Evolutionary conservation across 2,329 filamentous ascomycete species (phyloP), one percentile per base, ranked within the genome.

Genomic region (Penicillium oxalicum): DNA sequence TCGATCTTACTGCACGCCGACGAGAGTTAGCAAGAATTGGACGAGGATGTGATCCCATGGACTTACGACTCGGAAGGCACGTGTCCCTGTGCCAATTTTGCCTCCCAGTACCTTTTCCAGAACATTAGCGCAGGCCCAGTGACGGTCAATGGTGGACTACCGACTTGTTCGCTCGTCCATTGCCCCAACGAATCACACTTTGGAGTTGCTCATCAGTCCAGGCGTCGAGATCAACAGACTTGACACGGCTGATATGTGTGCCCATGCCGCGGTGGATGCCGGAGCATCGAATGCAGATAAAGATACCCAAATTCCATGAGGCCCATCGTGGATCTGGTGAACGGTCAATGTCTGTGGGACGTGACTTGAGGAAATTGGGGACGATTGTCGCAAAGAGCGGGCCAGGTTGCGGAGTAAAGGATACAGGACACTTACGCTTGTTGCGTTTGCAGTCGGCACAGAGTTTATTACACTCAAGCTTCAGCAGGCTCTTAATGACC

Each of bases 401-500:
- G 32, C 26, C 27, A 9, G 7, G 9, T 32, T 46, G 27, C 49
- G 13, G 39, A 27, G 55, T 48, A 45, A 47, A 46, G 41, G 48
- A 25, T 24, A 33, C 11, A 39, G 42, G 45, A 24, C 33, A 75
- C 85, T 59, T 72, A 94, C 91, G 93, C 72, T 97, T 98, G 77
- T 97, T 98, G 70, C 87, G 84, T 78, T 98, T 98, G 82, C 93
- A 98, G 72, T 98, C 93, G 52, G 91, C 89, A 77, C 93, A 98
- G 67, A 87, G 83, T 77, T 98, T 98, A 77, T 98, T 98, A 54
- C 83, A 76, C 66, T 97, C 91, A 60, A 98, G 76, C 75, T 97
- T 98, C 68, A 97, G 78, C 60, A 98, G 81, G 67, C 82, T 90
- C 78, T 97, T 97, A 71, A 98, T 88, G 39, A 90, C 94, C 69